phyloP scores from a whole-genome alignment of 2,329 filamentous ascomycete species.

The Colletotrichum graminicola region DNA sequence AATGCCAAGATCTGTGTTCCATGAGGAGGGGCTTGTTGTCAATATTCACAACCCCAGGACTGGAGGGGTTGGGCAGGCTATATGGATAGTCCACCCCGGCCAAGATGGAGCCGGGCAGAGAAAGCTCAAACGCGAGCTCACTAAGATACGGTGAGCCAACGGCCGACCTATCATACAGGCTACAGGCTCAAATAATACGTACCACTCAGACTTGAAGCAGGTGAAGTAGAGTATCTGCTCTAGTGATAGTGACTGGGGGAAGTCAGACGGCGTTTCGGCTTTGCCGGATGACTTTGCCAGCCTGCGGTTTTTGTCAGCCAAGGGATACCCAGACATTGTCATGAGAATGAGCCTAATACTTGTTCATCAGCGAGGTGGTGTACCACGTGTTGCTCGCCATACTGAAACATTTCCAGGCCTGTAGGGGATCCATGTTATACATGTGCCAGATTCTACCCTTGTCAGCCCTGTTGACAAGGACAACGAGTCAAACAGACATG shows the following conservation, averaged over 20 bases:
- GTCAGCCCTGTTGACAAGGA: slow-evolving; percentile 14
- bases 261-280: slow-evolving; percentile 19
- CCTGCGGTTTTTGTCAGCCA: slow-evolving; percentile 6
- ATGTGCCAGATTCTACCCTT: slow-evolving; percentile 40
- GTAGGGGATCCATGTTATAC: slow-evolving; percentile 41
- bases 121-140: slow-evolving; percentile 34
- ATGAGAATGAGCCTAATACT: slow-evolving; percentile 1
- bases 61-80: slow-evolving; percentile 30
- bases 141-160: slow-evolving; percentile 2
- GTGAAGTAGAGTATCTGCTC: slow-evolving; percentile 41
- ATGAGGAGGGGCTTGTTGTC: slow-evolving; percentile 32
- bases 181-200: background rate
- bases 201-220: slow-evolving; percentile 40
- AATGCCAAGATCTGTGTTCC: slow-evolving; percentile 41
- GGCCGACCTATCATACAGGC: background rate
- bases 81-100: slow-evolving; percentile 35
- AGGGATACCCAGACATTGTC: no score
- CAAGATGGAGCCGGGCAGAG: slow-evolving; percentile 33
- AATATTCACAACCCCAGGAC: slow-evolving; percentile 13
- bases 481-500: background rate
- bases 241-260: slow-evolving; percentile 22
- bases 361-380: slow-evolving; percentile 31
- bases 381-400: slow-evolving; percentile 41
- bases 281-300: slow-evolving; percentile 16
- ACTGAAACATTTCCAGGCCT: slow-evolving; percentile 42